Conservation (phyloP, 163 green algal species). For the Chloroidium sp. region DNA sequence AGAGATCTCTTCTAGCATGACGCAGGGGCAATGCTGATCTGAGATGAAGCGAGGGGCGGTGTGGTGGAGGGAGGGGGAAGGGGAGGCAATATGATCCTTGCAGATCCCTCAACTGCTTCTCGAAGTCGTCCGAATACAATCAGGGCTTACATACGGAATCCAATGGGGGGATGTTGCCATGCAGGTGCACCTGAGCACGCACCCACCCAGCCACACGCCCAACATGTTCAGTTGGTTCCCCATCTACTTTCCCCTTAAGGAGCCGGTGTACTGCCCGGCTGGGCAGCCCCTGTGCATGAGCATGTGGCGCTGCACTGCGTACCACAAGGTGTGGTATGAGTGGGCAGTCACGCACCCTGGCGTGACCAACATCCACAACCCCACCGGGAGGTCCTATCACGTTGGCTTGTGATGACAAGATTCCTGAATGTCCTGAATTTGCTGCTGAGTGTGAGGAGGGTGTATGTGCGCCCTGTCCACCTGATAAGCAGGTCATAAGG, state of each 20-base stretch:
- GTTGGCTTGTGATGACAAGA: slow-evolving; percentile 64
- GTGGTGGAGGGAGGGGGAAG: too few species aligned
- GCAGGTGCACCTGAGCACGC: slow-evolving; percentile 62
- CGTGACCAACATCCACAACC: slow-evolving; percentile 77
- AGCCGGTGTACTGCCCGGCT: slow-evolving; percentile 56
- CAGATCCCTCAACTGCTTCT: too few species aligned
- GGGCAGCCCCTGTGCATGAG: slow-evolving; percentile 49
- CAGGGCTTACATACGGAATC: too few species aligned
- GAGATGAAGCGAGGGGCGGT: too few species aligned
- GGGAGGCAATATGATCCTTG: too few species aligned
- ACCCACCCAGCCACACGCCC: slow-evolving; percentile 79
- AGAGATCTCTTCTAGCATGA: too few species aligned
- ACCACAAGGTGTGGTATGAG: slow-evolving; percentile 95
- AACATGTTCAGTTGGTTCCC: slow-evolving; percentile 95
- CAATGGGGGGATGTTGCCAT: not conserved
- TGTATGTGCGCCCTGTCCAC: not conserved
- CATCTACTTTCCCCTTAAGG: slow-evolving; percentile 83
- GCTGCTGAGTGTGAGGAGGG: too few species aligned
- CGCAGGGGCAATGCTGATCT: too few species aligned
- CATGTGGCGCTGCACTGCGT: slow-evolving; percentile 76
- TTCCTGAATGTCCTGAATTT: not conserved
- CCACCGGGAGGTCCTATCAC: slow-evolving; percentile 72
- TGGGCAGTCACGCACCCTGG: slow-evolving; percentile 64
- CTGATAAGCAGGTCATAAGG: not conserved
- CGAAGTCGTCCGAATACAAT: too few species aligned